A percentile compares a stretch with the other conserved stretches of the same genome.
Evolutionary conservation across 1,284 basidiomycete species (phyloP).

Genomic region (Coriolopsis trogii): DNA sequence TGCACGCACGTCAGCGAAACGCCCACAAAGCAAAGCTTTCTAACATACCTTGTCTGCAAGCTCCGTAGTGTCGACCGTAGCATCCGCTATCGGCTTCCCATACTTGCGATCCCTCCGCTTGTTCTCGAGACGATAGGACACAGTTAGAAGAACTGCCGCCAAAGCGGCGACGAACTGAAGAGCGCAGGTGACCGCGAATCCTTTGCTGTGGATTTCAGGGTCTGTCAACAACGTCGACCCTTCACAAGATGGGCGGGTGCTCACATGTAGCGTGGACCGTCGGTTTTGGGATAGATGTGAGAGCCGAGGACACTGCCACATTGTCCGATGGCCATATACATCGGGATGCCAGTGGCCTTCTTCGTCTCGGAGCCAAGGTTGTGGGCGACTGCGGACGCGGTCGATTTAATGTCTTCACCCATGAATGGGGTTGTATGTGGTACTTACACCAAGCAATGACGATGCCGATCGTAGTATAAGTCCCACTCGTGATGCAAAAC

Average conservation of each 20-base stretch:
- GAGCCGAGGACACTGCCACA: constrained; percentile 73
- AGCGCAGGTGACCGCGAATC: constrained; percentile 63
- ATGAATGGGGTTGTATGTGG: not conserved
- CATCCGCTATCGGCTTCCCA: constrained; percentile 52
- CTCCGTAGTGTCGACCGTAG: constrained; percentile 63
- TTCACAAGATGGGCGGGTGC: constrained; percentile 19
- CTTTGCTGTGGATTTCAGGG: constrained; percentile 46
- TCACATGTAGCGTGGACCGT: constrained; percentile 66
- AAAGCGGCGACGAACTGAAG: constrained; percentile 61
- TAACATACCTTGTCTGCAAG: constrained; percentile 63
- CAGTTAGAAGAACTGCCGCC: constrained; percentile 54
- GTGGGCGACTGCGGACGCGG: constrained; percentile 53
- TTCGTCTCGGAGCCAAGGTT: constrained; percentile 81
- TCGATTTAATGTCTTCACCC: not conserved
- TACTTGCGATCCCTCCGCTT: constrained; percentile 53
- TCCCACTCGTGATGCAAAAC: constrained; percentile 71
- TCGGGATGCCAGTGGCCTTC: constrained; percentile 71
- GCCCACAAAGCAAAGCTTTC: not conserved
- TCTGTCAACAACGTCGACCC: not conserved
- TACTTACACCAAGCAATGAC: constrained; percentile 73
- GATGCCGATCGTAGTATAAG: constrained; percentile 68
- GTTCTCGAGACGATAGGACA: constrained; percentile 70
- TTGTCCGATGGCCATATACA: constrained; percentile 79
- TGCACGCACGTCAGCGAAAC: not conserved
- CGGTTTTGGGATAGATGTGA: constrained; percentile 65